Percentiles rank a stretch among this genome's conserved stretches.
phyloP scores from a whole-genome alignment of 805 yeast genomes.

The Myxozyma sirexii region DNA sequence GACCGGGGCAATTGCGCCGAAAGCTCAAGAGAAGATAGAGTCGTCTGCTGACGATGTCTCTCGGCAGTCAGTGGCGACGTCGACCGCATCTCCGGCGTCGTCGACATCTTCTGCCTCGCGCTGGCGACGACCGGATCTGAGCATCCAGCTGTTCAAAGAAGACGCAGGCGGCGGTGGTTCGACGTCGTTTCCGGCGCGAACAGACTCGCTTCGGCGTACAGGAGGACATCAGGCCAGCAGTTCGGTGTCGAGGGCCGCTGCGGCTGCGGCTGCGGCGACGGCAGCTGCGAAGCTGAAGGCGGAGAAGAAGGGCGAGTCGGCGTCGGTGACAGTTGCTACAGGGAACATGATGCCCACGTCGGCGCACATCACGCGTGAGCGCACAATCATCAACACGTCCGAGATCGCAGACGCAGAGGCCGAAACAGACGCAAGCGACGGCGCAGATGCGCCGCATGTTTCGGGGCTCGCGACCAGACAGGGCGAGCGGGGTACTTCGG shows the following conservation, averaged over 20 bases:
- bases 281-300: conserved; percentile 2
- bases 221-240: conserved; percentile 3
- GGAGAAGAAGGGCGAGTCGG: not conserved
- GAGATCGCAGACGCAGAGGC: not conserved
- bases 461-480: conserved; percentile 4
- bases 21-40: not conserved
- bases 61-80: no score
- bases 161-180: not conserved
- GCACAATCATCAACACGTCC: conserved; percentile 24
- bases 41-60: not conserved
- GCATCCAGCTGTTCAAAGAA: conserved; percentile 24
- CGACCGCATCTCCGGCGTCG: not conserved
- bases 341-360: not conserved
- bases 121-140: conserved; percentile 29
- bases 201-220: conserved; percentile 37
- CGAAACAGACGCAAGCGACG: not conserved
- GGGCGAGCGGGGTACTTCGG: conserved; percentile 7
- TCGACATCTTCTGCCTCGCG: conserved; percentile 12
- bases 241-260: conserved; percentile 1
- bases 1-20: not conserved
- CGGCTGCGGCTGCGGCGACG: conserved; percentile 3
- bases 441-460: not conserved
- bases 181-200: conserved; percentile 21
- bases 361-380: conserved; percentile 21
- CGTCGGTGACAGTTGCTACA: not conserved